phyloP scores from a whole-genome alignment of 2,329 filamentous ascomycete species.

The Pseudopyricularia javanii region DNA sequence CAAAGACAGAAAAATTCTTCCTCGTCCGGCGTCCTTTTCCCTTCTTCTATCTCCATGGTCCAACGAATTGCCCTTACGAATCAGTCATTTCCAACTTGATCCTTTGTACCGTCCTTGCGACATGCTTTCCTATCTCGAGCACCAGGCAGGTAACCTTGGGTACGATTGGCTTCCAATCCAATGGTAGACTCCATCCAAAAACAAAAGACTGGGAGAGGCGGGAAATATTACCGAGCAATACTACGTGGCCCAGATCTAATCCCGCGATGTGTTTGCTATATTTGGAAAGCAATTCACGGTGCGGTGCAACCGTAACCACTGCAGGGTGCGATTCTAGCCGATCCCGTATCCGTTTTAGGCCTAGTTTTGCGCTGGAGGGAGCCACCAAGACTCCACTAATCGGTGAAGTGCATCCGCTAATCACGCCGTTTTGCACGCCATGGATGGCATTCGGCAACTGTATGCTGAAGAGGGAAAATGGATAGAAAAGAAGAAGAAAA shows the following conservation, averaged over 20 bases:
- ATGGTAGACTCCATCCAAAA: too few species aligned
- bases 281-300: constrained; percentile 1
- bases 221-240: too few species aligned
- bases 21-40: too few species aligned
- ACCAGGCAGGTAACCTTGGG: background rate
- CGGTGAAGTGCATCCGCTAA: background rate
- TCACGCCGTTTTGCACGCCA: background rate
- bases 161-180: too few species aligned
- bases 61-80: too few species aligned
- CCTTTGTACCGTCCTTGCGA: background rate
- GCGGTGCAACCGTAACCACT: background rate
- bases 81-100: background rate
- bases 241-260: background rate
- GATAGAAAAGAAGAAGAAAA: background rate
- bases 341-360: background rate
- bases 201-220: too few species aligned
- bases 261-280: background rate
- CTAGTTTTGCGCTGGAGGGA: background rate
- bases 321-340: background rate
- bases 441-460: background rate
- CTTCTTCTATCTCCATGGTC: too few species aligned
- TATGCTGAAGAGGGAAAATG: background rate
- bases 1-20: too few species aligned
- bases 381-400: background rate
- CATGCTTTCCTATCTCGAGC: background rate